A percentile compares a stretch with the other conserved stretches of the same genome.
Conservation (phyloP, 1,139 yeast species). For the Meyerozyma guilliermondii region DNA sequence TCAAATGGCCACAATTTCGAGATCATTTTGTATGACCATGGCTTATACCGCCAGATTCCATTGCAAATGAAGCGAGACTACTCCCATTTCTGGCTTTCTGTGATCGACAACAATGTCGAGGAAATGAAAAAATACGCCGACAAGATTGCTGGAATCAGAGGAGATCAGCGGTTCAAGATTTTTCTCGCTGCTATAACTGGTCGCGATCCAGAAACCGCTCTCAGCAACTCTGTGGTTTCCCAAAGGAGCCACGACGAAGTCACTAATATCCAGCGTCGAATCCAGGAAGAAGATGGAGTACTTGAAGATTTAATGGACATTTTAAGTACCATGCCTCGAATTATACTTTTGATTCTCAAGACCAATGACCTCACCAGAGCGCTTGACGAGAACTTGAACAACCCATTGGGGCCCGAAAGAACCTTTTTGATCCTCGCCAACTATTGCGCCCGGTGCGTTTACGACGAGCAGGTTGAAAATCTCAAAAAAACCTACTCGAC, state of each 20-base stretch:
- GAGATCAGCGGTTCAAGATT: constrained; percentile 67
- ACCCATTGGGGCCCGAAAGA: constrained; percentile 84
- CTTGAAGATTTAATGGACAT: constrained; percentile 76
- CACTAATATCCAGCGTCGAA: constrained; percentile 56
- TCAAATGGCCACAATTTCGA: constrained; percentile 71
- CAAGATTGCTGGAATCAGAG: constrained; percentile 75
- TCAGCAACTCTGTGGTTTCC: constrained; percentile 46
- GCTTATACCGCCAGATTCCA: constrained; percentile 83
- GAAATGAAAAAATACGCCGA: constrained; percentile 71
- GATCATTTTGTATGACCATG: constrained; percentile 90
- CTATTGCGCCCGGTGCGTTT: constrained; percentile 81
- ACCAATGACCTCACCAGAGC: constrained; percentile 92
- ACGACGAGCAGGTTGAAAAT: constrained; percentile 52
- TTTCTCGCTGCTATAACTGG: constrained; percentile 96
- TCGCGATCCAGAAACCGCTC: constrained; percentile 45
- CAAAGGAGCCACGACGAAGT: constrained; percentile 55
- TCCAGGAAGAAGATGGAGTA: constrained; percentile 54
- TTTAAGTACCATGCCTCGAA: constrained; percentile 74
- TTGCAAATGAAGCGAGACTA: constrained; percentile 73
- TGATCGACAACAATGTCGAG: constrained; percentile 63
- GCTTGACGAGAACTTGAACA: constrained; percentile 75
- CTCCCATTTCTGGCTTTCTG: constrained; percentile 89
- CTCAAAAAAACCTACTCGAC: constrained; percentile 25
- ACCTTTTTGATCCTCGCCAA: constrained; percentile 85
- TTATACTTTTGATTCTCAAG: constrained; percentile 79